phyloP scores from a whole-genome alignment of 2,329 filamentous ascomycete species.

The Ophiostoma sp. region DNA sequence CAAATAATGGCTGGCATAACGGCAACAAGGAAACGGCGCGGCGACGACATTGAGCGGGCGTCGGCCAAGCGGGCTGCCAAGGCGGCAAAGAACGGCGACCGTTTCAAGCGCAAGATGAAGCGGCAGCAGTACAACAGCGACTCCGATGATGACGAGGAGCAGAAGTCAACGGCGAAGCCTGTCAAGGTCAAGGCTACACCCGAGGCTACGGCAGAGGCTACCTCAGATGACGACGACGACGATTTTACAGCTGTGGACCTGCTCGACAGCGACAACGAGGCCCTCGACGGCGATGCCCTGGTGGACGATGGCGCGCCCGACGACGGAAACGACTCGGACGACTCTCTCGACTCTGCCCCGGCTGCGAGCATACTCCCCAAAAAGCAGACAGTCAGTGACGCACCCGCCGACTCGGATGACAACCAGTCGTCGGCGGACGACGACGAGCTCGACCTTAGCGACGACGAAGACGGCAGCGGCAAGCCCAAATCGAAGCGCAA shows the following conservation, averaged over 20 bases:
- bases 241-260: slow-evolving; percentile 49
- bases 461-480: not conserved
- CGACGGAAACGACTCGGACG: slow-evolving; percentile 36
- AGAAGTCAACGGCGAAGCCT: not conserved
- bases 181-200: not conserved
- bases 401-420: slow-evolving; percentile 32
- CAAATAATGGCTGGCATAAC: slow-evolving; percentile 7
- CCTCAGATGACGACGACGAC: slow-evolving; percentile 31
- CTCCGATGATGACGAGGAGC: not conserved
- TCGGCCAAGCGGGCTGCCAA: slow-evolving; percentile 15
- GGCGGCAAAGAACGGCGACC: slow-evolving; percentile 8
- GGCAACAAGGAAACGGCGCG: slow-evolving; percentile 20
- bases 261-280: slow-evolving; percentile 53
- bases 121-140: slow-evolving; percentile 14
- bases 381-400: slow-evolving; percentile 18
- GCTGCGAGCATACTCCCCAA: slow-evolving; percentile 22
- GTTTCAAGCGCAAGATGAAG: slow-evolving; percentile 17
- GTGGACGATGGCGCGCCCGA: slow-evolving; percentile 42
- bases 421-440: slow-evolving; percentile 31
- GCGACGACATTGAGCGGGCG: slow-evolving; percentile 18
- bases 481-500: slow-evolving; percentile 68
- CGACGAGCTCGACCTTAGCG: slow-evolving; percentile 31
- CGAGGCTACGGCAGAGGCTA: not conserved
- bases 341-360: slow-evolving; percentile 31
- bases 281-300: slow-evolving; percentile 47